Evolutionary conservation across 1,284 basidiomycete species (phyloP), one percentile per base, ranked within the genome.

Genomic region (Cryptococcus sp.): DNA sequence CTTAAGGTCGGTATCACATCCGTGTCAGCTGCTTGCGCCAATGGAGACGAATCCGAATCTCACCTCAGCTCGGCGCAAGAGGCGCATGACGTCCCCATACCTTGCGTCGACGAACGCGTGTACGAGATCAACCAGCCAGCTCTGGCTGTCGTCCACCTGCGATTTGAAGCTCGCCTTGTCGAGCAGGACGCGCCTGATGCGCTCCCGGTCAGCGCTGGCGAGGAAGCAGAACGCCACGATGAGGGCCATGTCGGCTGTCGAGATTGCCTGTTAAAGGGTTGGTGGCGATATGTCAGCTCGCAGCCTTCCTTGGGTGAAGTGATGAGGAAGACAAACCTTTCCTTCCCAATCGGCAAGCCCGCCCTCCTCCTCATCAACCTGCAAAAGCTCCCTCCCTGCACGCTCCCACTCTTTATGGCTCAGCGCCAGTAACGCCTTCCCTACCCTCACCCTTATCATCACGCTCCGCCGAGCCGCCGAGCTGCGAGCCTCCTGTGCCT

Each of bases 281-380:
- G 18, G 11, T 42, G 50, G 21, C 36, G 20, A 33, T 11, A 21
- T 23, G 38, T 47, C 46, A 47, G 18, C 18, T 44, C 28, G 28
- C 4, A 43, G n/a, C n/a, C n/a, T 18, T 37, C 38, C 6, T 9
- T 33, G 5, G 9, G 5, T 5, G 28, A 33, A 33, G 9, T 33
- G 5, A n/a, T n/a, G n/a, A n/a, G 11, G 11, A 16, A 23, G 20
- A 59, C 68, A 60, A 38, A 70, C 68, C 46, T 61, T 44, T 23
- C 72, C 72, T 37, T 74, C 72, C 66, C 69, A 74, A 5, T 69
- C 71, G 7, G 55, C 66, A 24, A 74, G 59, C 1, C 72, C 71
- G 36, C 71, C 72, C 36, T 71, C 67, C 42, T 73, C 73, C 9
- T 61, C 61, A 3, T 54, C 59, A 6, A 72, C 57, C 12, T 66